Evolutionary conservation across 2,329 filamentous ascomycete species (phyloP).

Genomic region (Chaetomiaceae sp.): DNA sequence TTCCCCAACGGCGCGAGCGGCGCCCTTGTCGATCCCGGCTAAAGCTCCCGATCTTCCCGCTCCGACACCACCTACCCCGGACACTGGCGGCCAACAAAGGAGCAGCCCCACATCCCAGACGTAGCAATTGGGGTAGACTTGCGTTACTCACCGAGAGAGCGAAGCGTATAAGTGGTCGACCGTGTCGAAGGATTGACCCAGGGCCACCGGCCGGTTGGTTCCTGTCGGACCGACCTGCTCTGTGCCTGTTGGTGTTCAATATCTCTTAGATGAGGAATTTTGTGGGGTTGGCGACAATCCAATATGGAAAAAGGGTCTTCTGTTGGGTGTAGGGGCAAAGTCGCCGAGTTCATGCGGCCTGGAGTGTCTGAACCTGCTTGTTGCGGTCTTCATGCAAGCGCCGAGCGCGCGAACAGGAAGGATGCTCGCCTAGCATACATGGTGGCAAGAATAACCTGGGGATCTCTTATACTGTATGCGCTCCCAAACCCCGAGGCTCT

Average conservation of each 20-base stretch:
- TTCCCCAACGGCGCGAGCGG: background rate
- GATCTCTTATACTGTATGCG: slow-evolving; percentile 3
- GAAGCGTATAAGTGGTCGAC: background rate
- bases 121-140: background rate
- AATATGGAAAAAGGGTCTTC: background rate
- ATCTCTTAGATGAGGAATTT: background rate
- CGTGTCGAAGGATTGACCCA: too few relatives aligned
- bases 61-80: background rate
- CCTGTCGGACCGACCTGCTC: slow-evolving; percentile 7
- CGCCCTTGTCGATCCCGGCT: slow-evolving; percentile 1
- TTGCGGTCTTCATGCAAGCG: background rate
- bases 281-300: background rate
- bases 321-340: background rate
- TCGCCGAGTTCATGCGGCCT: background rate
- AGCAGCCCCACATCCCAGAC: background rate
- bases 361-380: too few relatives aligned
- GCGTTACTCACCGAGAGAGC: background rate
- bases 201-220: background rate
- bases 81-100: background rate
- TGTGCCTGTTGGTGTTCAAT: background rate
- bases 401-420: background rate
- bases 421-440: background rate
- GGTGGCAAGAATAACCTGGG: background rate
- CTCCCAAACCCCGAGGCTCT: background rate
- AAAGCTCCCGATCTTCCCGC: background rate